A percentile compares a stretch with the other conserved stretches of the same genome.
Evolutionary conservation across 2,329 filamentous ascomycete genomes (phyloP).

Genomic region (Penicillium sp.): DNA sequence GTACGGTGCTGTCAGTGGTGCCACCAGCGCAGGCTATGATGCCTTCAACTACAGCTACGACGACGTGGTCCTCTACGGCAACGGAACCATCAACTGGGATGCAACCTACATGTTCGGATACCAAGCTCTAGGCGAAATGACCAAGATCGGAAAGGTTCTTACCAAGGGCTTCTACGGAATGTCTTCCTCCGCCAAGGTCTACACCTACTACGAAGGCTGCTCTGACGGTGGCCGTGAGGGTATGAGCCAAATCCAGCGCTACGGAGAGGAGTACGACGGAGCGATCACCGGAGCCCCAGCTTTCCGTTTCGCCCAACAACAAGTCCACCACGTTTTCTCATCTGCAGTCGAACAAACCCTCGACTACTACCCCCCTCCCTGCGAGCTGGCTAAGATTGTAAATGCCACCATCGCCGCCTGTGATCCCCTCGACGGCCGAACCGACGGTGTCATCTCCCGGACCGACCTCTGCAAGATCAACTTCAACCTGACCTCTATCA

Average conservation of each 20-base stretch:
- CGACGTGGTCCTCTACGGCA: conserved; percentile 45
- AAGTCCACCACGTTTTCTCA: conserved; percentile 45
- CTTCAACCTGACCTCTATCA: conserved; percentile 48
- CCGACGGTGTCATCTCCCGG: conserved; percentile 55
- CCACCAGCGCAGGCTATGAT: conserved; percentile 48
- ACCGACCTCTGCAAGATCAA: conserved; percentile 50
- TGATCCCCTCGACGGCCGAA: conserved; percentile 56
- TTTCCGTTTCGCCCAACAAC: conserved; percentile 47
- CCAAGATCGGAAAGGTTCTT: conserved; percentile 47
- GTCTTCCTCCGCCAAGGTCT: conserved; percentile 27
- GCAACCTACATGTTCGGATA: conserved; percentile 44
- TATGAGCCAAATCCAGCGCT: conserved; percentile 55
- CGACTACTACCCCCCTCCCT: conserved; percentile 46
- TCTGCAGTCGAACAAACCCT: conserved; percentile 42
- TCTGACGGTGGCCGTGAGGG: conserved; percentile 57
- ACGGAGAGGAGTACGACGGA: conserved; percentile 49
- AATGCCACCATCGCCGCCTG: conserved; percentile 57
- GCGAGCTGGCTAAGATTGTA: conserved; percentile 37
- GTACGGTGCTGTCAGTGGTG: conserved; percentile 46
- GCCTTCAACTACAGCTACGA: conserved; percentile 41
- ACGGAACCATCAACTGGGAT: conserved; percentile 47
- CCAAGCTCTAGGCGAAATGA: conserved; percentile 55
- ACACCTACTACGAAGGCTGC: conserved; percentile 56
- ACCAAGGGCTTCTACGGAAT: conserved; percentile 45
- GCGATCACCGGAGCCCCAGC: conserved; percentile 50